Evolutionary conservation across 2,329 filamentous ascomycete species (phyloP).

Genomic region (Cytospora paraplurivora): DNA sequence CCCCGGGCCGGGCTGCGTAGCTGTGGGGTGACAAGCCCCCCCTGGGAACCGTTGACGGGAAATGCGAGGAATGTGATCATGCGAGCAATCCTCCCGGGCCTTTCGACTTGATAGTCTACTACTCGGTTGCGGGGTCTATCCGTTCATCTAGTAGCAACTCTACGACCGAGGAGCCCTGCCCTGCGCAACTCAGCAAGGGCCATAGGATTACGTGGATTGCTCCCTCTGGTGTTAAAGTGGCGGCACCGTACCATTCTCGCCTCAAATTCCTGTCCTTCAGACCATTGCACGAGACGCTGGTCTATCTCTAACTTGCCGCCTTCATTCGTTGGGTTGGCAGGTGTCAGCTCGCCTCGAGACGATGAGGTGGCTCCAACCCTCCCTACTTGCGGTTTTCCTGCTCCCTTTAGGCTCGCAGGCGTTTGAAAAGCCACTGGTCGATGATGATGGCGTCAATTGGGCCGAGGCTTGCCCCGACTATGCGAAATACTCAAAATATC

Average conservation of each 20-base stretch:
- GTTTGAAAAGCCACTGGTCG: slow-evolving; percentile 36
- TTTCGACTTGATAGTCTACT: not conserved
- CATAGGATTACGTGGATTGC: slow-evolving; percentile 4
- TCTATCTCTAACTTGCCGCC: not conserved
- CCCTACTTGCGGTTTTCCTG: slow-evolving; percentile 9
- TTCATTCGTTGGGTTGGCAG: slow-evolving; percentile 1
- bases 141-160: not conserved
- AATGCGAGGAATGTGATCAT: slow-evolving; percentile 3
- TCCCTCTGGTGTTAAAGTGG: slow-evolving; percentile 10
- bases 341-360: not conserved
- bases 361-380: slow-evolving; percentile 13
- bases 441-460: slow-evolving; percentile 37
- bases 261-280: not conserved
- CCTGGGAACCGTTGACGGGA: not conserved
- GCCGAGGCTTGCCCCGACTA: slow-evolving; percentile 64
- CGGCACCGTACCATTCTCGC: not conserved
- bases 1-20: slow-evolving; percentile 7
- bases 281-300: not conserved
- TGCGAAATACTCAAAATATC: slow-evolving; percentile 57
- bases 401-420: slow-evolving; percentile 5
- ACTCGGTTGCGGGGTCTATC: not conserved
- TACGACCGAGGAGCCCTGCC: not conserved
- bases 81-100: too few relatives aligned
- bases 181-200: not conserved
- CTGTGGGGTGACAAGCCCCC: slow-evolving; percentile 18